These are phyloP conservation scores for Excoecaria agallocha DNA, from an alignment of 345 rosid genomes.

Conservation along the genomic window DNA sequence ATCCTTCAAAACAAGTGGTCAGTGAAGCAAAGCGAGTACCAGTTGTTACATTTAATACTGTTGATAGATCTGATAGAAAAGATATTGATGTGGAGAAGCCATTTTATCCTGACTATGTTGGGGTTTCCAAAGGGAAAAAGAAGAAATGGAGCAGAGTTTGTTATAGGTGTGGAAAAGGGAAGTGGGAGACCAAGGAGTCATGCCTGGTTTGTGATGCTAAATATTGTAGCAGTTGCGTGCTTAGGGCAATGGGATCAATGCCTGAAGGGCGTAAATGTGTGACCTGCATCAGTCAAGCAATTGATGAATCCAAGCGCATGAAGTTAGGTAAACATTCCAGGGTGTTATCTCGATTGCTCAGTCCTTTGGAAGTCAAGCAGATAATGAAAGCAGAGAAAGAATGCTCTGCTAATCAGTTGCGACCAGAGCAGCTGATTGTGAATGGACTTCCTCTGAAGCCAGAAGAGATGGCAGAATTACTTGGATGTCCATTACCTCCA, in stretches of 20 bases:
- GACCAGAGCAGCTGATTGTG: slow-evolving; percentile 87
- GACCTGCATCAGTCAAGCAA: slow-evolving; percentile 72
- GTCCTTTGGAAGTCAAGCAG: slow-evolving; percentile 96
- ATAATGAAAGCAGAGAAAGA: slow-evolving; percentile 97
- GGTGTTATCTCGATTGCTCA: slow-evolving; percentile 71
- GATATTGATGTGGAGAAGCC: slow-evolving; percentile 48
- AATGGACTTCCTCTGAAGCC: slow-evolving; percentile 81
- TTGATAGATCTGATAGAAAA: slow-evolving; percentile 47
- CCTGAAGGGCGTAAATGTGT: slow-evolving; percentile 99
- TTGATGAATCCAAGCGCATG: slow-evolving; percentile 77
- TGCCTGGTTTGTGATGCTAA: slow-evolving; percentile 90
- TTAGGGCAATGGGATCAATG: slow-evolving; percentile 99
- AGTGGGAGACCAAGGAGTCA: slow-evolving; percentile 94
- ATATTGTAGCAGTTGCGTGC: slow-evolving; percentile 91
- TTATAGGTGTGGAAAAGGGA: slow-evolving; percentile 76
- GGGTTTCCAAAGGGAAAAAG: slow-evolving; percentile 57
- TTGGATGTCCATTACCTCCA: slow-evolving; percentile 74
- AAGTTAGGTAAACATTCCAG: slow-evolving; percentile 77
- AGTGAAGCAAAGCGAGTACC: slow-evolving; percentile 51
- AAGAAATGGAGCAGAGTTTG: slow-evolving; percentile 64
- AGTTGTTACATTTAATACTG: slow-evolving; percentile 75
- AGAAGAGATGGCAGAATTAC: slow-evolving; percentile 85
- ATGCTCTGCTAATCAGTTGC: slow-evolving; percentile 87
- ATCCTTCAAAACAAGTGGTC: slow-evolving; percentile 36
- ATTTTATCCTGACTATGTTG: slow-evolving; percentile 51